A percentile compares a stretch with the other conserved stretches of the same genome.
These are phyloP conservation scores for Paracamarosporium sp. DNA, from an alignment of 2,329 filamentous ascomycete genomes.

Conservation along the genomic window DNA sequence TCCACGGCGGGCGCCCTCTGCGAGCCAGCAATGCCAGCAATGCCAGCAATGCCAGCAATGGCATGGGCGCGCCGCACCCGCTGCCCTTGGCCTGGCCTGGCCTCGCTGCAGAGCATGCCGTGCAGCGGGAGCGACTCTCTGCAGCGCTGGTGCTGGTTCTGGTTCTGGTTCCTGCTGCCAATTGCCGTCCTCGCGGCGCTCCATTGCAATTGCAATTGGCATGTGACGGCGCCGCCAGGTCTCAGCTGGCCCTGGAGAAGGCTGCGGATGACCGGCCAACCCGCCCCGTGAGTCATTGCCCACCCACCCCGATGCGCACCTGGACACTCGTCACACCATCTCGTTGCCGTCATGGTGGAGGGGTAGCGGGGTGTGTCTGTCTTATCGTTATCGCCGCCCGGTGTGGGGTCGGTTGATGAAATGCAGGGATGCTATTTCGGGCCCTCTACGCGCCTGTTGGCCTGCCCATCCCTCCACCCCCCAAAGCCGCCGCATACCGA, in stretches of 20 bases:
- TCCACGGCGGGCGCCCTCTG: not conserved
- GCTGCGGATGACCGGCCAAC: not conserved
- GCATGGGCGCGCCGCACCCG: not conserved
- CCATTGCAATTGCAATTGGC: not conserved
- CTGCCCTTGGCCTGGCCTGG: not conserved
- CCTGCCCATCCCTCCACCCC: too few species aligned
- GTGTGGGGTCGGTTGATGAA: conserved; percentile 6
- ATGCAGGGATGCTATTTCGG: conserved; percentile 7
- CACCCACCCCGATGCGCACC: conserved; percentile 4
- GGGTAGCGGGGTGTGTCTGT: conserved; percentile 4
- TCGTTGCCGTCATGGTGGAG: conserved; percentile 2
- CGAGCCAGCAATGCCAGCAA: too few species aligned
- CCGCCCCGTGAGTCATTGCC: conserved; percentile 4
- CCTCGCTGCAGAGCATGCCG: conserved; percentile 7
- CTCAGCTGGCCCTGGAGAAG: conserved; percentile 1
- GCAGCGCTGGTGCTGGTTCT: not conserved
- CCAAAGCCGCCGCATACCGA: conserved; percentile 6
- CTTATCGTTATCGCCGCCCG: conserved; percentile 11
- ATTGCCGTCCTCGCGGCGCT: not conserved
- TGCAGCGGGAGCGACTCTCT: conserved; percentile 4
- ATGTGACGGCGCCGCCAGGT: conserved; percentile 7
- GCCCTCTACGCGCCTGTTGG: not conserved
- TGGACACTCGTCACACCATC: conserved; percentile 2
- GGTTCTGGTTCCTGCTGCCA: conserved; percentile 2
- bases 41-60: too few species aligned